A percentile compares a stretch with the other conserved stretches of the same genome.
Evolutionary conservation across 257 asterid genomes (phyloP).

Genomic region (Solanum tarapatanum): DNA sequence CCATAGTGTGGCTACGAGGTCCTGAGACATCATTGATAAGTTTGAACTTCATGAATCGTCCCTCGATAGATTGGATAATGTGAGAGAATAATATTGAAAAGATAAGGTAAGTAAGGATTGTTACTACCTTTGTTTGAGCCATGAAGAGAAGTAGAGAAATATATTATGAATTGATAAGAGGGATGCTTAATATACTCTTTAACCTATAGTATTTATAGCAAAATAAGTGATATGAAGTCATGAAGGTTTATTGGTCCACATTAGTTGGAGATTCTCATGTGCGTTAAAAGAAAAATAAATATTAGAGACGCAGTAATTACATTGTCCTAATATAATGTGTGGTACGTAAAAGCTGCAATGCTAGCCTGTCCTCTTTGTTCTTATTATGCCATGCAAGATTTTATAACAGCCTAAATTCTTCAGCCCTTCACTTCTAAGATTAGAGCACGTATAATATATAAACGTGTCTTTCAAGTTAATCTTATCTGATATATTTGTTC

Average conservation of each 20-base stretch:
- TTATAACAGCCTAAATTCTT: not conserved
- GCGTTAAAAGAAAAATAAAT: not conserved
- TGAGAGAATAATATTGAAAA: conserved; percentile 23
- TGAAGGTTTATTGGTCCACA: conserved; percentile 10
- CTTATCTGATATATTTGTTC: no score
- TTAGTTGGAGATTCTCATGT: conserved; percentile 25
- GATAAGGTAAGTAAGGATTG: conserved; percentile 17
- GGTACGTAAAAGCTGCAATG: not conserved
- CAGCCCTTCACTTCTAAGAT: not conserved
- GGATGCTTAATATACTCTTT: conserved; percentile 14
- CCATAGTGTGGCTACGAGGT: not conserved
- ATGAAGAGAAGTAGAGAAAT: not conserved
- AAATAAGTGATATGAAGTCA: not conserved
- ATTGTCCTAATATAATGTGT: not conserved
- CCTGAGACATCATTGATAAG: not conserved
- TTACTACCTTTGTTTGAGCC: conserved; percentile 18
- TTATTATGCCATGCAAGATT: not conserved
- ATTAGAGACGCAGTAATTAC: not conserved
- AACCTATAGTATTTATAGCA: conserved; percentile 29
- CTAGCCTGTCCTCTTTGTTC: not conserved
- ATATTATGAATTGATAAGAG: not conserved
- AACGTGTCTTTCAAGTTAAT: no score
- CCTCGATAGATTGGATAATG: conserved; percentile 16
- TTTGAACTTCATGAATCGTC: conserved; percentile 21
- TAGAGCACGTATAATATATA: no score